Base-by-base conservation (phyloP, 139 green algal species). In the Marvania coccoides region DNA sequence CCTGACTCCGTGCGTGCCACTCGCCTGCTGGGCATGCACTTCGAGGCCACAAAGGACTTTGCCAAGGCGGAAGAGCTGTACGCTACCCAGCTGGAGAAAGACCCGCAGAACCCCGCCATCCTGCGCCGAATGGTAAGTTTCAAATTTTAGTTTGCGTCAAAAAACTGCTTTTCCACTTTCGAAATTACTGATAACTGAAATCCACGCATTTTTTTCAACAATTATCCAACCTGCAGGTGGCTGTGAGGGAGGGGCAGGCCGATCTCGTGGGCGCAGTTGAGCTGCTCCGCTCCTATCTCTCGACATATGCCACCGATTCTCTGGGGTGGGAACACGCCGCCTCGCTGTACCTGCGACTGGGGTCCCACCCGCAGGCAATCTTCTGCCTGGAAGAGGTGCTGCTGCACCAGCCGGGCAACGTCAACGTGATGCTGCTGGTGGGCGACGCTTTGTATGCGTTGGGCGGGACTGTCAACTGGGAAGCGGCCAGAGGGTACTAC, bases 321-420 rank as follows among this genome's bases (percentile, higher is more conserved):
- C 75, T 83, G 24, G 89, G 74, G 0, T 96, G 90, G 90, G 87
- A 95, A 64, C 84, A 96, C 76, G 72, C 91, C 46, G 86, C 73
- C 13, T 79, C 90, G 4, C 23, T 92, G 26, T 95, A 96, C 56
- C 46, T 95, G 6, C 76, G 90, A 85, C 75, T 85, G 34, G 3
- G 47, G 19, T 28, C 35, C 71, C 93, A 86, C 76, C 73, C 77
- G n/a, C 85, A 96, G 66, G 90, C 89, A 1, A 78, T 82, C 0
- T 90, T 90, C 63, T 95, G 88, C 79, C 78, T 85, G 30, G 90
- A 96, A 67, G 90, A 96, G 83, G 69, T 95, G 19, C 59, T 96
- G n/a, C 73, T 91, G 72, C 79, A 86, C 36, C 47, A 66, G 5
- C 81, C 88, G 0, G 47, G 29, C 46, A 70, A 82, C 46, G 63